Conservation (phyloP, 164 flowering plant genomes). For the Vitis labrusca region DNA sequence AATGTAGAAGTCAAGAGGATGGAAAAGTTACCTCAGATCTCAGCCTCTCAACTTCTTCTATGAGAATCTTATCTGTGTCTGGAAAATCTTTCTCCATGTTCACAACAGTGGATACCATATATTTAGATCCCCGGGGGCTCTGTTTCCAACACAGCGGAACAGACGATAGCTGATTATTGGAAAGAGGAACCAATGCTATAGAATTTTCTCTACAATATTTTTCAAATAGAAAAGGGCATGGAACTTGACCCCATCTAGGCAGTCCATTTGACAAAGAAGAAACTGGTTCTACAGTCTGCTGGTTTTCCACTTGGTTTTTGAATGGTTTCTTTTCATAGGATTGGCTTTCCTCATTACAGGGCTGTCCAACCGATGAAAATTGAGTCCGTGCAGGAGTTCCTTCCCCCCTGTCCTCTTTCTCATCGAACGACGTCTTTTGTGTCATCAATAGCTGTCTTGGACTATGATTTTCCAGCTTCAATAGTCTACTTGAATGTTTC, state of each 20-base stretch:
- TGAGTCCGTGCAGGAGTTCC: slow-evolving; percentile 15
- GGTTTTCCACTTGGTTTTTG: slow-evolving; percentile 20
- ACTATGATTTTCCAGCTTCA: slow-evolving; percentile 23
- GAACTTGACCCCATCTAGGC: slow-evolving; percentile 61
- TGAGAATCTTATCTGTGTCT: slow-evolving; percentile 34
- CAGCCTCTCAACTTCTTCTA: slow-evolving; percentile 47
- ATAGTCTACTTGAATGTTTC: slow-evolving; percentile 6
- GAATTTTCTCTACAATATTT: slow-evolving; percentile 14
- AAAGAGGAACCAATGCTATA: not conserved
- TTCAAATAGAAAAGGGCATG: slow-evolving; percentile 40
- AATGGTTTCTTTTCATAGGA: slow-evolving; percentile 13
- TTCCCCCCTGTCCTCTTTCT: slow-evolving; percentile 24
- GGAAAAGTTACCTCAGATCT: slow-evolving; percentile 45
- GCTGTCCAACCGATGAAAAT: slow-evolving; percentile 20
- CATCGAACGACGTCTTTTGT: slow-evolving; percentile 17
- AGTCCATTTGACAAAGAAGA: slow-evolving; percentile 23
- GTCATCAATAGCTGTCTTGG: slow-evolving; percentile 24
- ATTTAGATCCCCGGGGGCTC: slow-evolving; percentile 8
- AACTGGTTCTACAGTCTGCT: slow-evolving; percentile 18
- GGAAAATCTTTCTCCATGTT: slow-evolving; percentile 7
- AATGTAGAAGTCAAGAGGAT: not conserved
- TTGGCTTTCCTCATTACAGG: slow-evolving; percentile 20
- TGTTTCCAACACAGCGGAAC: slow-evolving; percentile 9
- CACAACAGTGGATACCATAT: slow-evolving; percentile 4
- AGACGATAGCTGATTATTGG: slow-evolving; percentile 18